A percentile compares a stretch with the other conserved stretches of the same genome.
phyloP scores from a whole-genome alignment of 192 early-diverging fungal genomes.

The Coemansia sp. region DNA sequence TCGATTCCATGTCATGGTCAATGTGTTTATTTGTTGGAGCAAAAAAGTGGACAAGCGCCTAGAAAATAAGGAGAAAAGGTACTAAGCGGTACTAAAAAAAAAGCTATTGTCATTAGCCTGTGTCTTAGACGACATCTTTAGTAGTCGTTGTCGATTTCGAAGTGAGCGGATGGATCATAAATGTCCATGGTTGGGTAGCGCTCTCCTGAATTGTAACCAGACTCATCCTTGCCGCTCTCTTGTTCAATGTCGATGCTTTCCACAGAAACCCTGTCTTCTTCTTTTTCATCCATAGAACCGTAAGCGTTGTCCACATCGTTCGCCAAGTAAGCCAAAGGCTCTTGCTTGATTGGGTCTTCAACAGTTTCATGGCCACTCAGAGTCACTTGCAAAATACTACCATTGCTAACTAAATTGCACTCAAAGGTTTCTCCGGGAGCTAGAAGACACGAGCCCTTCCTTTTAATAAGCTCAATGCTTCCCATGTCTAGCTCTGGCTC shows the following conservation, averaged over 20 bases:
- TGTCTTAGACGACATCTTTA: neutral
- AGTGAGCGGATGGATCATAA: neutral
- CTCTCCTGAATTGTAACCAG: neutral
- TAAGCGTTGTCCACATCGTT: neutral
- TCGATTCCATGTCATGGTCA: neutral
- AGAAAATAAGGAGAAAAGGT: neutral
- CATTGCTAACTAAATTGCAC: neutral
- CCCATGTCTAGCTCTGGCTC: neutral
- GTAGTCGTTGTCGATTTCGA: neutral
- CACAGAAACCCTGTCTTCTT: neutral
- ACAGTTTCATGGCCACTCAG: neutral
- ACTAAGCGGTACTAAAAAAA: neutral
- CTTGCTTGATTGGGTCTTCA: neutral
- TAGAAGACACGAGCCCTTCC: neutral
- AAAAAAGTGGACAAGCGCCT: neutral
- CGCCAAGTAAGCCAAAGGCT: neutral
- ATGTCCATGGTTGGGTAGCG: neutral
- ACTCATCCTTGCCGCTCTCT: neutral
- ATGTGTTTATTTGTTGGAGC: neutral
- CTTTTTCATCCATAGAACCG: neutral
- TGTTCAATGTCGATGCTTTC: neutral
- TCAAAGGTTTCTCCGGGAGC: neutral
- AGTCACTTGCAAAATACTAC: neutral
- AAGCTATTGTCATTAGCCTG: neutral
- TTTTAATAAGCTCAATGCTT: neutral